Percentiles rank a stretch among this genome's conserved stretches.
Conservation (phyloP, 2,329 filamentous ascomycete genomes). For the Piedraia hortae region DNA sequence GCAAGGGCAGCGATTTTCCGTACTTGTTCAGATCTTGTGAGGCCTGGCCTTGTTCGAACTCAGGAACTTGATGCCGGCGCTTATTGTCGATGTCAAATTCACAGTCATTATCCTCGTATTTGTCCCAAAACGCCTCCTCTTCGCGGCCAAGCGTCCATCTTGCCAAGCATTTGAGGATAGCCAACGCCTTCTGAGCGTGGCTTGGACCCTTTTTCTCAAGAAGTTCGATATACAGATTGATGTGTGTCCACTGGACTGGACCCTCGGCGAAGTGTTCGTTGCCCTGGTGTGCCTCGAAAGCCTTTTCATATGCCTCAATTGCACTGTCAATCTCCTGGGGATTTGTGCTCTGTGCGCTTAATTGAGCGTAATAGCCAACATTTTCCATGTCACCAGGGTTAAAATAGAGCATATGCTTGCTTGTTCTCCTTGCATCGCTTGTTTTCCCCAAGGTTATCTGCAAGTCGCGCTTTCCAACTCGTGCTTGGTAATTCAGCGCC, state of each 20-base stretch:
- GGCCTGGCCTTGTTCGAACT: slow-evolving; percentile 26
- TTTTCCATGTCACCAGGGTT: slow-evolving; percentile 26
- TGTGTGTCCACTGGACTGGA: slow-evolving; percentile 43
- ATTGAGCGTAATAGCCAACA: slow-evolving; percentile 27
- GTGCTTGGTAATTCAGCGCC: slow-evolving; percentile 18
- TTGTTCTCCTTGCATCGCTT: slow-evolving; percentile 21
- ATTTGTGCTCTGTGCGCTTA: slow-evolving; percentile 14
- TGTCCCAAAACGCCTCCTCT: slow-evolving; percentile 53
- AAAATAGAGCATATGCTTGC: slow-evolving; percentile 26
- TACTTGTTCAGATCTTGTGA: slow-evolving; percentile 29
- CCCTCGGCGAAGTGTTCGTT: slow-evolving; percentile 12
- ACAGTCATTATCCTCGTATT: slow-evolving; percentile 38
- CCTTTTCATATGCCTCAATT: slow-evolving; percentile 20
- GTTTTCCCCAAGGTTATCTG: slow-evolving; percentile 23
- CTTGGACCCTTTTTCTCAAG: slow-evolving; percentile 21
- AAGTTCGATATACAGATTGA: slow-evolving; percentile 65
- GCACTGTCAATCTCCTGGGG: slow-evolving; percentile 7
- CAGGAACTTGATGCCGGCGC: slow-evolving; percentile 32
- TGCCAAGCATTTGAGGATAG: slow-evolving; percentile 40
- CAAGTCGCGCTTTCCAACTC: slow-evolving; percentile 27
- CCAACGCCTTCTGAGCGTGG: slow-evolving; percentile 32
- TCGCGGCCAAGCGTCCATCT: slow-evolving; percentile 60
- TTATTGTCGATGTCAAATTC: slow-evolving; percentile 65
- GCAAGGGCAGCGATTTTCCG: slow-evolving; percentile 46
- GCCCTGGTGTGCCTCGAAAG: slow-evolving; percentile 16